Percentiles rank a stretch among this genome's conserved stretches.
Conservation (phyloP, 2,329 filamentous ascomycete species). For the Huntiella abstrusa region DNA sequence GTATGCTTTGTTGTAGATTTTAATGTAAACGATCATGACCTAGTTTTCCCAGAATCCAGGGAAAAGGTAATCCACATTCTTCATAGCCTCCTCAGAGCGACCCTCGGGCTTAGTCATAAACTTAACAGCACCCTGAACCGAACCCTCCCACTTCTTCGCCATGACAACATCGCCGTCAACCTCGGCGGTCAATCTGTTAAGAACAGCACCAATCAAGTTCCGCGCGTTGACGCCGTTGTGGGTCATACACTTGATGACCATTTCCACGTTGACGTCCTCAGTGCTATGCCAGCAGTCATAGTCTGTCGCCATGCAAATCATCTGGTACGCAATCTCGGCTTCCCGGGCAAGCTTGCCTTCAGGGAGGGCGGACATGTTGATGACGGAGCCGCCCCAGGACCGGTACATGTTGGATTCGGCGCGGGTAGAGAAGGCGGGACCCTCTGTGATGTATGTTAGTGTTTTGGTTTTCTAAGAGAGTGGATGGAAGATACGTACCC, state of each 20-base stretch:
- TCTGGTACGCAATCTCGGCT: slow-evolving; percentile 91
- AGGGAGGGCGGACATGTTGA: slow-evolving; percentile 94
- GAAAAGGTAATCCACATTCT: slow-evolving; percentile 74
- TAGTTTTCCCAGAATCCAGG: slow-evolving; percentile 46
- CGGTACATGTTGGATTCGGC: slow-evolving; percentile 94
- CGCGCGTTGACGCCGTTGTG: slow-evolving; percentile 79
- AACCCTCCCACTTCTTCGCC: slow-evolving; percentile 65
- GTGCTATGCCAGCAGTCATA: slow-evolving; percentile 93
- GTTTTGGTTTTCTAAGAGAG: not conserved
- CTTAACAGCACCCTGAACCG: slow-evolving; percentile 56
- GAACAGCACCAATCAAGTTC: slow-evolving; percentile 64
- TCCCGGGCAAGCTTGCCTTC: slow-evolving; percentile 93
- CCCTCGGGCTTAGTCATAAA: slow-evolving; percentile 68
- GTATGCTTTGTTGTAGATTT: slow-evolving; percentile 39
- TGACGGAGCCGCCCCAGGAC: slow-evolving; percentile 78
- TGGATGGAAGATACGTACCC: slow-evolving; percentile 29
- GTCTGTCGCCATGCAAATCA: slow-evolving; percentile 98
- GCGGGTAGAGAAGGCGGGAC: slow-evolving; percentile 93
- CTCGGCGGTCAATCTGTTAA: slow-evolving; percentile 66
- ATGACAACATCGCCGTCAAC: slow-evolving; percentile 57
- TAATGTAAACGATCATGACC: not conserved
- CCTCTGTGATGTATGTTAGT: slow-evolving; percentile 37
- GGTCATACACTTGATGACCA: slow-evolving; percentile 95
- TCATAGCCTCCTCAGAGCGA: slow-evolving; percentile 51
- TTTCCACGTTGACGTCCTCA: slow-evolving; percentile 78